Base-by-base conservation (phyloP, 2,329 filamentous ascomycete genomes). In the Trichophyton mentagrophytes region DNA sequence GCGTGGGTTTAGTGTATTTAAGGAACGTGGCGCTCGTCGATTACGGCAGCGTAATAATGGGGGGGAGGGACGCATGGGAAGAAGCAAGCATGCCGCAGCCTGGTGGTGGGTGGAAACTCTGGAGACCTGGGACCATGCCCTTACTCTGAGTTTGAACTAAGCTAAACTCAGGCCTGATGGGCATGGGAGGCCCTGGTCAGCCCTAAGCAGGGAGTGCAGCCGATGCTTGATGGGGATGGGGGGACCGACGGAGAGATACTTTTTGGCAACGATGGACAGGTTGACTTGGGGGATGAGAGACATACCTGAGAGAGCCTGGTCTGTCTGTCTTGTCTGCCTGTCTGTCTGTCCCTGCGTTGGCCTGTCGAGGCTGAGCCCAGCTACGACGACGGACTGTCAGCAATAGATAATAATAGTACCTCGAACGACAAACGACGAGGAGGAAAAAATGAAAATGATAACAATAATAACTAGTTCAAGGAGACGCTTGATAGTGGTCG, bases 1-100 rank as follows among this genome's bases (percentile, higher is more conserved):
- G n/a, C 49, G 49, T 55, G 49, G 49, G 25, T 55, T 55, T 55
- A 55, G 49, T 55, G 49, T 55, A 55, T 55, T 55, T 55, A 36
- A 33, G 49, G 30, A 55, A 55, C 49, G 49, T 55, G 49, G 49
- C 49, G 49, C 33, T 55, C 49, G 49, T 38, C 49, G 49, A 55
- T 49, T 33, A 33, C 49, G 33, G 49, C 25, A 27, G 33, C 33
- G 49, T 55, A 15, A 22, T 22, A 22, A 55, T 55, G 25, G 27
- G 13, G 40, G n/a, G 1, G 33, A 36, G 11, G 33, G 33, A 38
- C 33, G 33, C 33, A 53, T n/a, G 22, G 47, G 6, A 27, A n/a
- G 49, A 17, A 55, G 27, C 7, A 55, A 36, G 49, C 49, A 55
- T 38, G 33, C 33, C 33, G 33, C 11, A 38, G 33, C 33, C 33